Evolutionary conservation across 768 basidiomycete genomes (phyloP).

Genomic region (Hygrophorus pudorinus): DNA sequence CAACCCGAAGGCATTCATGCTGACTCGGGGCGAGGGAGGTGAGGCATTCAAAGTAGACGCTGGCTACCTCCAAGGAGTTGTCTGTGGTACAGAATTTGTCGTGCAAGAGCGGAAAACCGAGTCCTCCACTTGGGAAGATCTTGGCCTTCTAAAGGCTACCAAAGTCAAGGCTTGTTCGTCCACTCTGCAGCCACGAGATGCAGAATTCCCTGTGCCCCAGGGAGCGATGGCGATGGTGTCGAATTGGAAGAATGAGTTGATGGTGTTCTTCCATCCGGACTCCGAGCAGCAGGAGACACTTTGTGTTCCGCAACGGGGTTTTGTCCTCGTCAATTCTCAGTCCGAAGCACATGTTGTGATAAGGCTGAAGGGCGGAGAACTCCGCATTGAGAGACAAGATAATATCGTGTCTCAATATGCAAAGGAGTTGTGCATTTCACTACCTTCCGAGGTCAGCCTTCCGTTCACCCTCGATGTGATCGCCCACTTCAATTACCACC

Average conservation of each 20-base stretch:
- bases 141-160: neutral
- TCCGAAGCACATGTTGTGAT: neutral
- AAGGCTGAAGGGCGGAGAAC: neutral
- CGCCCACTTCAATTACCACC: conserved; percentile 21
- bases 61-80: conserved; percentile 4
- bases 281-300: neutral
- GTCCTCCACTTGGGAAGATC: neutral
- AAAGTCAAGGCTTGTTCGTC: neutral
- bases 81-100: conserved; percentile 4
- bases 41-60: neutral
- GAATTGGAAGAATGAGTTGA: conserved; percentile 1
- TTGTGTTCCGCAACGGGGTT: neutral
- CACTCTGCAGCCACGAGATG: neutral
- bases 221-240: neutral
- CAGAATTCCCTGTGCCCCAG: neutral
- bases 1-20: neutral
- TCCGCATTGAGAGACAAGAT: conserved; percentile 1
- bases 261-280: neutral
- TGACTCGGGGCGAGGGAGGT: neutral
- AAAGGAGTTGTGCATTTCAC: neutral
- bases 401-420: neutral
- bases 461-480: neutral
- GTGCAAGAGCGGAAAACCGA: neutral
- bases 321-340: neutral
- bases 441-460: neutral